Conservation (phyloP, 148 eudicot genomes). For the Arctostaphylos glauca region DNA sequence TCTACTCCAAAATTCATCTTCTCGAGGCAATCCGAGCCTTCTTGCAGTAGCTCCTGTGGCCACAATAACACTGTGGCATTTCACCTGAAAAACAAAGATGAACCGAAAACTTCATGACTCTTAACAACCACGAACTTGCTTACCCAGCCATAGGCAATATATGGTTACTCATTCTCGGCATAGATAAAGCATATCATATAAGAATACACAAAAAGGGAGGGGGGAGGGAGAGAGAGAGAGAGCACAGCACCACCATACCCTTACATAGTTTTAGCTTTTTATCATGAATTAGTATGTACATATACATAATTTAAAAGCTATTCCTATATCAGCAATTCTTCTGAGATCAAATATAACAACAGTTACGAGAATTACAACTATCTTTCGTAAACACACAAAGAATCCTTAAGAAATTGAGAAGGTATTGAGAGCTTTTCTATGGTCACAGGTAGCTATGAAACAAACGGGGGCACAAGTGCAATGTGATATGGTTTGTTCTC, state of each 20-base stretch:
- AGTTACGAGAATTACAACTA: neutral
- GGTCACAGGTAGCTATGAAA: no score
- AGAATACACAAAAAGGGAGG: neutral
- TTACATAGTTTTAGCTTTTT: neutral
- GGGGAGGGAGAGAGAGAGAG: neutral
- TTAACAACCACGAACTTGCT: conserved; percentile 3
- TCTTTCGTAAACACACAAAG: no score
- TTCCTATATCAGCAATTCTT: neutral
- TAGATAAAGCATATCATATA: neutral
- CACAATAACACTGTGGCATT: conserved; percentile 72
- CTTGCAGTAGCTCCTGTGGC: conserved; percentile 97
- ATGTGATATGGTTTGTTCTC: no score
- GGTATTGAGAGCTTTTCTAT: no score
- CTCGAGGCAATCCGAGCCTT: conserved; percentile 80
- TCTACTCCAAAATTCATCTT: conserved; percentile 97
- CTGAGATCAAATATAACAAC: neutral
- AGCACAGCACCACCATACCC: neutral
- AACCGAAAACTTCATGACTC: conserved; percentile 4
- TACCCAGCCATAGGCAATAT: neutral
- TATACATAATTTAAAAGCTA: neutral
- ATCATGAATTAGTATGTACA: neutral
- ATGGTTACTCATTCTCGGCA: neutral
- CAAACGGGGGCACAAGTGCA: no score
- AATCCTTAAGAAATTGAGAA: no score
- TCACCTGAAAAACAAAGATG: conserved; percentile 57